Conservation (phyloP, 176 grass and related monocot genomes). For the Oryza glaberrima region DNA sequence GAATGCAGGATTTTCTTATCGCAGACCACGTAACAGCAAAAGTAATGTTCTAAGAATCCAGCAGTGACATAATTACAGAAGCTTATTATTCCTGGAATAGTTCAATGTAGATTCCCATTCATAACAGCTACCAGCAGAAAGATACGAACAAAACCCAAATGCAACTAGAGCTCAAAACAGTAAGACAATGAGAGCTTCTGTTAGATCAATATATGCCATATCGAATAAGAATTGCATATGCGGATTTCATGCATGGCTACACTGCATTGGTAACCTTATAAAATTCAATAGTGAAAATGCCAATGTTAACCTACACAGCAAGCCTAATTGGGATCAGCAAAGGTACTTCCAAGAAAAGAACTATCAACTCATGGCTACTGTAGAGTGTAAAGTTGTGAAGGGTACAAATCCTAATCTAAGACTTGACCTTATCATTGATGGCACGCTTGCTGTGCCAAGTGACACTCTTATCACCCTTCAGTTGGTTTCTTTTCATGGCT, state of each 20-base stretch:
- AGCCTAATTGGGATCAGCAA: slow-evolving; percentile 22
- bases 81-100: not conserved
- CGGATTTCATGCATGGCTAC: not conserved
- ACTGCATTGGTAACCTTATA: not conserved
- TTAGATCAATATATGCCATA: slow-evolving; percentile 15
- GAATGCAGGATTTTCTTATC: not conserved
- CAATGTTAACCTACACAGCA: slow-evolving; percentile 41
- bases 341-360: slow-evolving; percentile 35
- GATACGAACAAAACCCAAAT: slow-evolving; percentile 12
- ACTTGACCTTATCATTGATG: slow-evolving; percentile 64
- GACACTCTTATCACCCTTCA: slow-evolving; percentile 61
- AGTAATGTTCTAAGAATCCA: not conserved
- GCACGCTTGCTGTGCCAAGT: slow-evolving; percentile 73
- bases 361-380: not conserved
- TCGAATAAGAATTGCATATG: slow-evolving; percentile 19
- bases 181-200: not conserved
- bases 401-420: slow-evolving; percentile 47
- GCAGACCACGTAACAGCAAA: not conserved
- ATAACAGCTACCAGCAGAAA: not conserved
- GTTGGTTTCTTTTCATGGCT: slow-evolving; percentile 65
- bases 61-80: slow-evolving; percentile 12
- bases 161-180: not conserved
- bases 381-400: slow-evolving; percentile 26
- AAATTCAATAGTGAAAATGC: slow-evolving; percentile 35
- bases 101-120: not conserved